These are phyloP conservation scores for Phellopilus nigrolimitatus DNA, from an alignment of 1,284 basidiomycete genomes.

Conservation along the genomic window DNA sequence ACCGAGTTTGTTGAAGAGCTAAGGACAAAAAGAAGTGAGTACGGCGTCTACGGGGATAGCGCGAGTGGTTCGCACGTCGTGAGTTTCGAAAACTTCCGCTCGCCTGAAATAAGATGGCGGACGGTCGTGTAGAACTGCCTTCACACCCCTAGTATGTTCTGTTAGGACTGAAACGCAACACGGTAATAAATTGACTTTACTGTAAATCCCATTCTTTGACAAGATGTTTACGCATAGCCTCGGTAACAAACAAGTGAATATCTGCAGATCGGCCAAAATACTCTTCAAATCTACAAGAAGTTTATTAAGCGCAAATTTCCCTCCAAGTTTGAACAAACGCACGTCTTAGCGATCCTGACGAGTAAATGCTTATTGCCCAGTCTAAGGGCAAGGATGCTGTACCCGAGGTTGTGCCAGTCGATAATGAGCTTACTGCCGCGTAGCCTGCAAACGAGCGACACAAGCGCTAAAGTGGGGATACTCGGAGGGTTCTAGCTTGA, in stretches of 20 bases:
- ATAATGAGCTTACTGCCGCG: conserved; percentile 85
- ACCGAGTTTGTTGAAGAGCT: conserved; percentile 57
- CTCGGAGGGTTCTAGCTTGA: conserved; percentile 86
- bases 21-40: conserved; percentile 22
- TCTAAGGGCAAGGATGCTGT: conserved; percentile 86
- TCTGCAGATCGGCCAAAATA: conserved; percentile 77
- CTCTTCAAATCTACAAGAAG: conserved; percentile 64
- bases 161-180: conserved; percentile 7
- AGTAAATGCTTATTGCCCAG: conserved; percentile 65
- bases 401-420: conserved; percentile 99
- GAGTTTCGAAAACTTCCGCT: conserved; percentile 62
- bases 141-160: conserved; percentile 55
- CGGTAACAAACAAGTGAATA: conserved; percentile 92
- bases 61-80: conserved; percentile 52
- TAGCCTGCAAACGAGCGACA: conserved; percentile 67
- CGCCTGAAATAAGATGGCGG: conserved; percentile 80
- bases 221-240: conserved; percentile 77
- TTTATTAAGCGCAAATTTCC: neutral
- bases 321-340: conserved; percentile 18
- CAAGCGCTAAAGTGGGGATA: conserved; percentile 88
- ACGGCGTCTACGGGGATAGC: conserved; percentile 16
- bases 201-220: conserved; percentile 71
- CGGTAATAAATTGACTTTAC: conserved; percentile 45
- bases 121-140: conserved; percentile 79
- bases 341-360: conserved; percentile 76